Evolutionary conservation across 2,329 filamentous ascomycete species (phyloP).

Genomic region (Fusarium oligoseptatum): DNA sequence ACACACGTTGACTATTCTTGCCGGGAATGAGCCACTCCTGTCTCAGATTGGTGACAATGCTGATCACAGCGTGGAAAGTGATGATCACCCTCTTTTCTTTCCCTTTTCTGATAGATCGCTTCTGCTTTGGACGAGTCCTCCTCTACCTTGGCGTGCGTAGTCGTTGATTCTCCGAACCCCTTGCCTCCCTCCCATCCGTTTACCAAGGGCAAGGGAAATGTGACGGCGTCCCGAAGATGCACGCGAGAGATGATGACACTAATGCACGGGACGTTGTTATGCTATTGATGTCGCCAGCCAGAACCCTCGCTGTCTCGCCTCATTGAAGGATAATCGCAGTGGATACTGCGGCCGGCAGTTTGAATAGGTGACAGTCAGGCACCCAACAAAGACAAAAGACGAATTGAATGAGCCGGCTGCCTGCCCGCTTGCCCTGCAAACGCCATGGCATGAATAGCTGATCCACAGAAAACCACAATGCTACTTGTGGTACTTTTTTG

Average conservation of each 20-base stretch:
- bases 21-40: constrained; percentile 13
- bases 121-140: constrained; percentile 5
- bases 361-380: constrained; percentile 4
- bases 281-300: background rate
- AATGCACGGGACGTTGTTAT: background rate
- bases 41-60: constrained; percentile 9
- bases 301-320: background rate
- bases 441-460: constrained; percentile 21
- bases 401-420: background rate
- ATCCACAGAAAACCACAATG: constrained; percentile 10
- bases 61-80: constrained; percentile 5
- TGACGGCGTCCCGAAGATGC: background rate
- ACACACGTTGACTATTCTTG: background rate
- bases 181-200: constrained; percentile 1
- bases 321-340: background rate
- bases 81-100: background rate
- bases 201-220: background rate
- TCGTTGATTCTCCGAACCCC: constrained; percentile 22
- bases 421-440: constrained; percentile 4
- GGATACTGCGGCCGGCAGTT: background rate
- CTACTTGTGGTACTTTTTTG: background rate
- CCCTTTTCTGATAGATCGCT: constrained; percentile 11
- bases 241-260: background rate
- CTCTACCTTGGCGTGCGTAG: constrained; percentile 2
- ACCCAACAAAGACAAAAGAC: constrained; percentile 6